Evolutionary conservation across 2,329 filamentous ascomycete genomes (phyloP).

Genomic region (Zymoseptoria passerinii): DNA sequence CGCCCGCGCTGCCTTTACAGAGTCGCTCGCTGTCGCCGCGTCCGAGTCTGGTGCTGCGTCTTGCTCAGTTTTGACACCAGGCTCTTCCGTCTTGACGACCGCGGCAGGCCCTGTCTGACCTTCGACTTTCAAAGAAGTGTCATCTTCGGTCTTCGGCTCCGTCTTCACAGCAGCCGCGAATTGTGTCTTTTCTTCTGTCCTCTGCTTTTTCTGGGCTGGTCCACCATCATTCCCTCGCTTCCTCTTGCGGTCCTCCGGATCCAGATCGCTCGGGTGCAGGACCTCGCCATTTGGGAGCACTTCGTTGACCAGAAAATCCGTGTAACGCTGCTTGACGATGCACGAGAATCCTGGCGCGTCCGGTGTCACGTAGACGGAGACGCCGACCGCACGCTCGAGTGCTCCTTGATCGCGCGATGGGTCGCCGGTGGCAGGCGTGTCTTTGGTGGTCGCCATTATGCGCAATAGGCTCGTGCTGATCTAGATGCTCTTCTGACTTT

Average conservation of each 20-base stretch:
- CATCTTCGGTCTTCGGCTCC: neutral
- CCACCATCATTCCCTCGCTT: constrained; percentile 14
- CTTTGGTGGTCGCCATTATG: neutral
- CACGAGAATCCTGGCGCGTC: constrained; percentile 54
- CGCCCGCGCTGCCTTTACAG: constrained; percentile 7
- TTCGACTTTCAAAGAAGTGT: neutral
- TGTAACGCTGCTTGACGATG: constrained; percentile 68
- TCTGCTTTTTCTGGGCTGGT: constrained; percentile 12
- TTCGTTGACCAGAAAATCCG: constrained; percentile 89
- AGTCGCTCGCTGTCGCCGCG: neutral
- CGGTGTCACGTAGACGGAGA: constrained; percentile 54
- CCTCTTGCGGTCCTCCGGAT: constrained; percentile 16
- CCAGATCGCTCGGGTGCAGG: constrained; percentile 54
- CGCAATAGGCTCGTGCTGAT: neutral
- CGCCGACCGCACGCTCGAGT: constrained; percentile 46
- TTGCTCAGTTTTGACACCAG: neutral
- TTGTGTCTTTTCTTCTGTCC: constrained; percentile 3
- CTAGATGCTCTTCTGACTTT: neutral
- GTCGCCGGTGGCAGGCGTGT: neutral
- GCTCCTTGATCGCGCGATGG: constrained; percentile 12
- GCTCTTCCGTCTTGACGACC: constrained; percentile 3
- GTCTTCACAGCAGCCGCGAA: neutral
- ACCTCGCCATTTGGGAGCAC: constrained; percentile 69
- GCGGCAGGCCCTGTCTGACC: neutral
- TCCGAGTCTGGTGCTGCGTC: neutral